Base-by-base conservation (phyloP, 768 basidiomycete genomes). In the Mrakia blollopis region DNA sequence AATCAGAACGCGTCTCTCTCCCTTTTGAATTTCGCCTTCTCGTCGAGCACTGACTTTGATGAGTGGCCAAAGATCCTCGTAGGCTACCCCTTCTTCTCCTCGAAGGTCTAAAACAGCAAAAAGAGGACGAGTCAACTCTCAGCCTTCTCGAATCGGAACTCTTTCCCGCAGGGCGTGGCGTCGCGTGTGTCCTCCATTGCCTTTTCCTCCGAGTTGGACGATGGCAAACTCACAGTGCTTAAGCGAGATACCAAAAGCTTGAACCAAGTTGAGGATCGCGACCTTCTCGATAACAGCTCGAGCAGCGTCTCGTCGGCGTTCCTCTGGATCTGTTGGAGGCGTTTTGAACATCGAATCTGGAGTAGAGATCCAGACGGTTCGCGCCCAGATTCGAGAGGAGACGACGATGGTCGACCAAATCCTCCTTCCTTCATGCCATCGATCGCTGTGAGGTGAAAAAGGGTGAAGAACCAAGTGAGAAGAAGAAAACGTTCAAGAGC, bases 211-310 rank as follows among this genome's bases (percentile, higher is more conserved):
- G 9, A 9, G 4, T 21, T 2, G 11, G 21, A 50, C 13, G 18
- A 14, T 21, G 3, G 16, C 4, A 50, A 21, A 68, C 65, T 39
- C 18, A 68, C 65, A 89, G 81, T 88, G 89, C 86, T 91, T 91
- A 72, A 90, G 87, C 6, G 90, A 84, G 7, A 91, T 89, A 1
- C 89, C 86, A 80, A 88, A 91, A 0, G 89, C 90, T 85, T 90
- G 89, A n/a, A 91, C 88, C 67, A 92, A 81, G 80, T 91, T 91
- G 74, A 92, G 85, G 87, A 91, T 90, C 1, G 88, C 87, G 84
- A 90, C 89, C 83, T 91, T 92, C 85, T 91, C 91, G 71, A 91
- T 87, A 14, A 89, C 82, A 23, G 85, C 86, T 80, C 88, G 85
- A 32, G 82, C 83, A 70, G 86, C 79, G 75, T 89, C 89, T 47